Conservation (phyloP, 768 basidiomycete genomes). For the Pleurotus pulmonarius region DNA sequence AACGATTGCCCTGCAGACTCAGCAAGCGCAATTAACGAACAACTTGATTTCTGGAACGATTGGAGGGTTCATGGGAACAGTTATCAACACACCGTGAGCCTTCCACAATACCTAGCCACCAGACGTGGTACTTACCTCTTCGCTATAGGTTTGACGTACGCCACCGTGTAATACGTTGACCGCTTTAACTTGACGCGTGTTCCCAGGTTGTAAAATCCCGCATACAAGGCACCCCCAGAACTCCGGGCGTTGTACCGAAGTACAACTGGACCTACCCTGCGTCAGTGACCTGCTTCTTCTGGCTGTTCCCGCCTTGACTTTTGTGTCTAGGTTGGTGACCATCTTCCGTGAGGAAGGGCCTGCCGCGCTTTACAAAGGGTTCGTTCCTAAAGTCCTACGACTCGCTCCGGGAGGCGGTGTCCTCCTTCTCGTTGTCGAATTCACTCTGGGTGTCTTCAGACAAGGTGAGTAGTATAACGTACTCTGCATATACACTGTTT, state of each 20-base stretch:
- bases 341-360: conserved; percentile 87
- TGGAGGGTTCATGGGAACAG: conserved; percentile 88
- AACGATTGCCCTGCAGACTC: conserved; percentile 36
- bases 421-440: conserved; percentile 88
- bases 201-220: conserved; percentile 90
- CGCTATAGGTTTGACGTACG: conserved; percentile 29
- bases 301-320: not conserved
- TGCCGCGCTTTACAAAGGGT: conserved; percentile 89
- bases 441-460: conserved; percentile 75
- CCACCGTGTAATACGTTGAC: too few relatives aligned
- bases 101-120: not conserved
- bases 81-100: conserved; percentile 86
- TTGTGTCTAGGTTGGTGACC: conserved; percentile 41
- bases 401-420: conserved; percentile 96
- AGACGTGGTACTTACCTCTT: not conserved
- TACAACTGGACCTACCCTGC: conserved; percentile 97
- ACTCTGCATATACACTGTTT: not conserved
- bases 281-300: conserved; percentile 1
- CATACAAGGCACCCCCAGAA: conserved; percentile 71
- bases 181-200: too few relatives aligned
- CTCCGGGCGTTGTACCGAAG: conserved; percentile 73
- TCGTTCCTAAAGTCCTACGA: conserved; percentile 91
- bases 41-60: conserved; percentile 90
- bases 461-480: conserved; percentile 40
- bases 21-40: conserved; percentile 72